Evolutionary conservation across 1,284 basidiomycete genomes (phyloP).

Genomic region (Tylopilus orsonianus): DNA sequence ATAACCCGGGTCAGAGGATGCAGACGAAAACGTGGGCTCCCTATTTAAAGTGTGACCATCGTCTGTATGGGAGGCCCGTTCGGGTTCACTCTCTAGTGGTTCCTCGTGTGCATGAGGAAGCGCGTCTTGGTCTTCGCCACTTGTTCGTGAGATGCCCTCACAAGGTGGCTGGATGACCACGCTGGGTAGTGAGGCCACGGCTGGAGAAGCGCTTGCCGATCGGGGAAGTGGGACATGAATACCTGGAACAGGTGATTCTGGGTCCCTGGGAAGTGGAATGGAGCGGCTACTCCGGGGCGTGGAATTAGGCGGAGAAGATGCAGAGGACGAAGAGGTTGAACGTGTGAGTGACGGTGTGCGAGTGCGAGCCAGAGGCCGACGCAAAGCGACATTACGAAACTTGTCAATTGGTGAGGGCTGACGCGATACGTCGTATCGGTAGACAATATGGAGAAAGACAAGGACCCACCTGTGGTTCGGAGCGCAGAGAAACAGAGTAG

Average conservation of each 20-base stretch:
- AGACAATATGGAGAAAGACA: background rate
- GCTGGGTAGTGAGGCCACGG: conserved; percentile 28
- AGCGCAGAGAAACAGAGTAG: conserved; percentile 60
- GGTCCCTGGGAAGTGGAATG: conserved; percentile 36
- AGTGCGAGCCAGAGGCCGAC: conserved; percentile 51
- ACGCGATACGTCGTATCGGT: conserved; percentile 3
- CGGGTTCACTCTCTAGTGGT: conserved; percentile 23
- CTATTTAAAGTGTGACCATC: conserved; percentile 30
- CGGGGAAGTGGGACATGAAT: conserved; percentile 54
- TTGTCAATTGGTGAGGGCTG: conserved; percentile 67
- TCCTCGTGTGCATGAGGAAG: conserved; percentile 6
- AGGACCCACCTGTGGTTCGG: conserved; percentile 59
- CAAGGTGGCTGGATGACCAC: conserved; percentile 25
- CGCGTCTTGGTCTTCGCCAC: conserved; percentile 15
- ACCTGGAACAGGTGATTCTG: conserved; percentile 48
- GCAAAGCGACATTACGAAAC: conserved; percentile 61
- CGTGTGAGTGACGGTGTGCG: conserved; percentile 74
- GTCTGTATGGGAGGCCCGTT: conserved; percentile 25
- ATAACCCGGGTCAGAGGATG: conserved; percentile 36
- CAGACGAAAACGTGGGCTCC: conserved; percentile 72
- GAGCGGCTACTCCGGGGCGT: conserved; percentile 61
- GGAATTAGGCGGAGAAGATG: conserved; percentile 61
- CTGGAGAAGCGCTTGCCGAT: conserved; percentile 54
- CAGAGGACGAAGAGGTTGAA: conserved; percentile 57
- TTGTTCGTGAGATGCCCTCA: conserved; percentile 14